A percentile compares a stretch with the other conserved stretches of the same genome.
These are phyloP conservation scores for Quercus glauca DNA, from an alignment of 306 rosid genomes.

Conservation along the genomic window DNA sequence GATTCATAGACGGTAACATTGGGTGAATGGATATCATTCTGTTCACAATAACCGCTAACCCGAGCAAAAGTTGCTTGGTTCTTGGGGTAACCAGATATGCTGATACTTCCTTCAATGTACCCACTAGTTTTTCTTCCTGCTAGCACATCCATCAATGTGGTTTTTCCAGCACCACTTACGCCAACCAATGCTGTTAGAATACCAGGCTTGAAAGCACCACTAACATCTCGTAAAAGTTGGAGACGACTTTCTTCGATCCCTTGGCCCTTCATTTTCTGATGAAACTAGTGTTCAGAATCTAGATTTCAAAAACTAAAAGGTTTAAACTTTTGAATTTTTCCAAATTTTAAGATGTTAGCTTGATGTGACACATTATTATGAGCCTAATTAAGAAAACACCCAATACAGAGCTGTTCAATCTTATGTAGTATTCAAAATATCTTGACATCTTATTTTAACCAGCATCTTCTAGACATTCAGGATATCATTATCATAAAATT, in stretches of 20 bases:
- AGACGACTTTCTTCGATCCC: slow-evolving; percentile 39
- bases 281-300: slow-evolving; percentile 5
- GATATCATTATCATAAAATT: neutral
- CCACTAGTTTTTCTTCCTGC: slow-evolving; percentile 60
- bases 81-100: slow-evolving; percentile 50
- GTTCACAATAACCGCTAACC: slow-evolving; percentile 53
- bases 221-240: slow-evolving; percentile 39
- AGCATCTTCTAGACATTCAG: neutral
- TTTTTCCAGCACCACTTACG: slow-evolving; percentile 62
- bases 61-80: slow-evolving; percentile 53
- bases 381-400: neutral
- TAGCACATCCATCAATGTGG: slow-evolving; percentile 61
- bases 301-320: neutral
- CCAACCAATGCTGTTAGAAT: slow-evolving; percentile 52
- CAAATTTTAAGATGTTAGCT: neutral
- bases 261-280: slow-evolving; percentile 43
- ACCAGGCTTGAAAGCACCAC: slow-evolving; percentile 55
- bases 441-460: neutral
- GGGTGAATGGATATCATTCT: slow-evolving; percentile 54
- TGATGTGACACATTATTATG: neutral
- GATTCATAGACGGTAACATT: slow-evolving; percentile 48
- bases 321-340: neutral
- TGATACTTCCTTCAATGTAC: slow-evolving; percentile 49
- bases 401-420: neutral
- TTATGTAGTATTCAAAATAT: neutral